Percentiles rank a stretch among this genome's conserved stretches.
phyloP scores from a whole-genome alignment of 331 rosid genomes.

The Arachis monticola region DNA sequence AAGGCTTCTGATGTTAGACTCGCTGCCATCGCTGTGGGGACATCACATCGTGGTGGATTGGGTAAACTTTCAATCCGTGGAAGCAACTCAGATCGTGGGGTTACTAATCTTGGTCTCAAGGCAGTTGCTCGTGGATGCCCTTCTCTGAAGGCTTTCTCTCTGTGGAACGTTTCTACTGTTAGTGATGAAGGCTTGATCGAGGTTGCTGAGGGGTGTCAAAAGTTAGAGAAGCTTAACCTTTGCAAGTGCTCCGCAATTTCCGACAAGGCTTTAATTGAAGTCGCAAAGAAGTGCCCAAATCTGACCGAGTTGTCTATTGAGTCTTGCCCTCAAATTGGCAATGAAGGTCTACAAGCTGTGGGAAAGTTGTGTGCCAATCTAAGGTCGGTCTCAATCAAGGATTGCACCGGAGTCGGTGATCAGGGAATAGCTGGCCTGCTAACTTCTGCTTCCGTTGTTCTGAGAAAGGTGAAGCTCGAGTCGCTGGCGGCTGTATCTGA shows the following conservation, averaged over 20 bases:
- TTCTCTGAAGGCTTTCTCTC: no score
- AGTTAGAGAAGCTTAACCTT: no score
- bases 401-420: slow-evolving; percentile 73
- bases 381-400: slow-evolving; percentile 64
- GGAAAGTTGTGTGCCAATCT: slow-evolving; percentile 72
- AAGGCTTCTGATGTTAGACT: no score
- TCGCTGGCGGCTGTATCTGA: slow-evolving; percentile 70
- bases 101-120: no score
- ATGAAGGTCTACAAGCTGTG: slow-evolving; percentile 79
- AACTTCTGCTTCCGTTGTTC: slow-evolving; percentile 57
- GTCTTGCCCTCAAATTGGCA: slow-evolving; percentile 77
- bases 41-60: no score
- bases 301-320: slow-evolving; percentile 73
- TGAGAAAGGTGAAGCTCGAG: slow-evolving; percentile 77
- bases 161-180: no score
- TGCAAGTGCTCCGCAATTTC: slow-evolving; percentile 42
- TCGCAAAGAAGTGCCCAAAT: slow-evolving; percentile 74
- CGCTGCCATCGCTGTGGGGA: no score
- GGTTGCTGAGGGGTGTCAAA: no score
- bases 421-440: slow-evolving; percentile 75
- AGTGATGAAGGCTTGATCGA: no score
- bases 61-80: no score
- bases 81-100: no score
- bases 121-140: no score
- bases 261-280: slow-evolving; percentile 66